Evolutionary conservation across 495 filamentous ascomycete genomes (phyloP).

Genomic region (Clavariopsis aquatica): DNA sequence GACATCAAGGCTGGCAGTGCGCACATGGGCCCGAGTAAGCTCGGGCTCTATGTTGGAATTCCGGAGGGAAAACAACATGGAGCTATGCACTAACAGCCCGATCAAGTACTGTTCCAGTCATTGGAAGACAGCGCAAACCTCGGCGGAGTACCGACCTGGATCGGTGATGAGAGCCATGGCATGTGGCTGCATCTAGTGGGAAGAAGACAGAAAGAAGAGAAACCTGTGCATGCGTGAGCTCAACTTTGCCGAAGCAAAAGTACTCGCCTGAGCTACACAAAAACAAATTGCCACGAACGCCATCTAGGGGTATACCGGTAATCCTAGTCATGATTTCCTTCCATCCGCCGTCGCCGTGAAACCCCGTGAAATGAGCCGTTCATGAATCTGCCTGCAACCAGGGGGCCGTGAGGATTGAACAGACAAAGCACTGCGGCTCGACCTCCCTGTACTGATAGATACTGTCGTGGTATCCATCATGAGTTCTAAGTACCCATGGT

Average conservation of each 20-base stretch:
- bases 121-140: neutral
- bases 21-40: neutral
- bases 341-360: neutral
- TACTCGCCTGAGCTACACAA: conserved; percentile 7
- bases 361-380: neutral
- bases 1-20: neutral
- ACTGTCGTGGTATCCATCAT: neutral
- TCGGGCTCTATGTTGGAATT: neutral
- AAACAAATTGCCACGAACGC: conserved; percentile 13
- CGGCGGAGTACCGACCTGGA: neutral
- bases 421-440: no score
- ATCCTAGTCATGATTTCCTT: neutral
- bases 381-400: neutral
- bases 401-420: no score
- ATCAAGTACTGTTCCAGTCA: neutral
- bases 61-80: neutral
- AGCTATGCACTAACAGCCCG: neutral
- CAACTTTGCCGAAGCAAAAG: neutral
- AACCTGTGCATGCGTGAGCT: neutral
- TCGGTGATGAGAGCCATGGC: neutral
- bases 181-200: neutral
- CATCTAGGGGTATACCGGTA: conserved; percentile 13
- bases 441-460: no score
- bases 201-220: neutral
- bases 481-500: neutral